Evolutionary conservation across 2,329 filamentous ascomycete genomes (phyloP), one percentile per base, ranked within the genome.

Genomic region (Penicillium sp.): DNA sequence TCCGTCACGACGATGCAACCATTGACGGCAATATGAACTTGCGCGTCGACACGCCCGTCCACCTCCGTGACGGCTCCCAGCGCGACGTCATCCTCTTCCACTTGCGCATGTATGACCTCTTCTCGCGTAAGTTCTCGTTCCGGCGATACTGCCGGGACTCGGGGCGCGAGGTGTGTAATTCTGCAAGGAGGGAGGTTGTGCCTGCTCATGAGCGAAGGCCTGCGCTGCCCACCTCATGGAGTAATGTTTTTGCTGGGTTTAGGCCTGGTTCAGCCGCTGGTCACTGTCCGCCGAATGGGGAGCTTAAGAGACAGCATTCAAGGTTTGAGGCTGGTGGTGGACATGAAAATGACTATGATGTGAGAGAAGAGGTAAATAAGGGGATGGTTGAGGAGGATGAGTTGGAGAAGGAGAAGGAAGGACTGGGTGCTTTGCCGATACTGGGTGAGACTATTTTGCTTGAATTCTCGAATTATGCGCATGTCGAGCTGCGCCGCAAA

Each of bases 391-490:
- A 61, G 4, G 54, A 59, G 27, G 53, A 58, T 31, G 37, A 60
- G 27, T 62, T 52, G 4, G 53, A 49, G 31, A 57, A 58, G 31
- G 61, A 61, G 10, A 55, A 60, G 29, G 60, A 61, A 10, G 52
- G 51, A 23, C 40, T 27, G 10, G 0, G 12, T 15, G 10, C 23
- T 27, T 27, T 21, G 23, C 45, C 56, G 12, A 69, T 80, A 45
- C 85, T 90, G 19, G 90, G 88, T 57, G 91, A 96, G 73, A 88
- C 84, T 37, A 89, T 93, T 73, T 90, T 92, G 76, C 84, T 99
- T 35, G 93, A 97, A 73, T 99, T 97, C 73, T 95, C 91, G 64
- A 99, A 97, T 78, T 99, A 99, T 73, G 93, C 93, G 2, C 91
- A 94, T 67, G 86, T 97, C 41, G 90, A 96, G 63, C 78, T 99